Evolutionary conservation across 2,329 filamentous ascomycete genomes (phyloP), one percentile per base, ranked within the genome.

Genomic region (Monilinia laxa): DNA sequence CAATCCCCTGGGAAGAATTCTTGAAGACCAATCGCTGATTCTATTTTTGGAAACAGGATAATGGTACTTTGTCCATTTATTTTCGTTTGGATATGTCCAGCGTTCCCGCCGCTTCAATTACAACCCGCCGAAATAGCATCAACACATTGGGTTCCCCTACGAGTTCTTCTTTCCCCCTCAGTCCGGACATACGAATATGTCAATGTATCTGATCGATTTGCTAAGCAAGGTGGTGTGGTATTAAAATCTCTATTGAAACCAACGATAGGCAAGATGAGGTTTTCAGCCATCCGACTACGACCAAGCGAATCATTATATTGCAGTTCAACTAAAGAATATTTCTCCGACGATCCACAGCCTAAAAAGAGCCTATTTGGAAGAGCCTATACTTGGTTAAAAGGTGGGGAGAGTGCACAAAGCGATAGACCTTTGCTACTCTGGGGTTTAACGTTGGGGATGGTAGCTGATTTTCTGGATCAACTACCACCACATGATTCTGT

Each of bases 41-140:
- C 45, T 49, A 18, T n/a, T 14, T 14, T 14, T 25, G 23, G 20
- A 58, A 71, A 66, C 70, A 87, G 86, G 11, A 77, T 90, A 31
- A 89, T 90, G 86, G 87, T 90, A 4, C 80, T 90, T 10, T 90
- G 87, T 72, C 88, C 88, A 0, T 90, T 87, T 75, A 81, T 90
- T 54, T 90, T 88, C 75, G 78, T 91, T 31, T 78, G 86, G 65
- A 89, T 85, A 3, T 81, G 80, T 23, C 82, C 83, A 38, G 79
- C 81, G 31, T 79, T 84, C 6, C 86, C 87, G 6, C 77, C 82
- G 1, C 79, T 90, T 51, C 81, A 81, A 56, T 79, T 90, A n/a
- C 87, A 90, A 72, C 87, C 87, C 5, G 84, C 84, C 42, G 88
- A 91, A 77, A 87, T 90, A 25, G 87, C 86, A 31, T 87, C 87